These are phyloP conservation scores for Pythium grandisporangium DNA, from an alignment of 352 stramenopile species.

Conservation along the genomic window DNA sequence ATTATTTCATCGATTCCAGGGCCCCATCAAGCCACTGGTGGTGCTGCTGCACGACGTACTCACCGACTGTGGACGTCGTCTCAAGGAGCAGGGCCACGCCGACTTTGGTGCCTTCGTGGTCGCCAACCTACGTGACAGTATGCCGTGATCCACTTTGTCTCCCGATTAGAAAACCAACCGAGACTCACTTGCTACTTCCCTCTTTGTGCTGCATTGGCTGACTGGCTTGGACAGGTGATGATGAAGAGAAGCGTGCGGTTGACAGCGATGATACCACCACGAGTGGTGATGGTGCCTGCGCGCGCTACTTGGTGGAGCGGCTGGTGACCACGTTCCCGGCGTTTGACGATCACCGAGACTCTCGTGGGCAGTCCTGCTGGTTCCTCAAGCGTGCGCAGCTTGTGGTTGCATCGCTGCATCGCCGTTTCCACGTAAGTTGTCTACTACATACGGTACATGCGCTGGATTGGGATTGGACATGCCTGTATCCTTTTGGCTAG, in stretches of 20 bases:
- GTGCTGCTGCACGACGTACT: slow-evolving; percentile 36
- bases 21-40: no score
- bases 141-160: background rate
- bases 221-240: no score
- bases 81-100: slow-evolving; percentile 32
- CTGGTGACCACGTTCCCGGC: slow-evolving; percentile 51
- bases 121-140: slow-evolving; percentile 25
- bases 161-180: background rate
- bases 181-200: background rate
- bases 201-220: no score
- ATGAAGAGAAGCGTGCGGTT: slow-evolving; percentile 7
- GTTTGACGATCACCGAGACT: slow-evolving; percentile 59
- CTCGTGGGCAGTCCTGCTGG: slow-evolving; percentile 31
- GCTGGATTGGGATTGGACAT: no score
- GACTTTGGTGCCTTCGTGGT: slow-evolving; percentile 75
- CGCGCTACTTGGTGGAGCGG: slow-evolving; percentile 35
- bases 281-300: slow-evolving; percentile 21
- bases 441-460: background rate
- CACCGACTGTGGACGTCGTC: slow-evolving; percentile 47
- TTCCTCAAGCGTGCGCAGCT: slow-evolving; percentile 74
- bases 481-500: no score
- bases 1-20: no score
- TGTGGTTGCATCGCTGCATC: slow-evolving; percentile 33
- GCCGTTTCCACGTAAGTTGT: slow-evolving; percentile 46
- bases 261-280: no score